phyloP scores from a whole-genome alignment of 1,284 basidiomycete genomes.

The Leccinum angustisporum region DNA sequence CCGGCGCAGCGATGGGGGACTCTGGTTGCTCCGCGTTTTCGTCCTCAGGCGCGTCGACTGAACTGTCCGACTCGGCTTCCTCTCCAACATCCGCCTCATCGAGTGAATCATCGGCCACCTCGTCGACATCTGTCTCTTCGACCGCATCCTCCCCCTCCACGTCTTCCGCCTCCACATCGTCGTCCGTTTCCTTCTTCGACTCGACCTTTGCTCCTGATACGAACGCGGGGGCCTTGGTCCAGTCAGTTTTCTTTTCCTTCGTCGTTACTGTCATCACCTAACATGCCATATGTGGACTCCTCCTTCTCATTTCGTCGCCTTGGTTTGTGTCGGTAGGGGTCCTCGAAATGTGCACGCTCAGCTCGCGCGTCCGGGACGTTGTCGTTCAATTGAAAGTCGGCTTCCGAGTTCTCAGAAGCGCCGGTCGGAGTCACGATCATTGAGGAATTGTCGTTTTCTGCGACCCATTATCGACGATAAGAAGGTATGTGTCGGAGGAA shows the following conservation, averaged over 20 bases:
- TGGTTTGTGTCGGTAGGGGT: constrained; percentile 74
- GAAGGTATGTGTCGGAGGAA: no score
- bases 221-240: constrained; percentile 81
- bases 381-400: constrained; percentile 45
- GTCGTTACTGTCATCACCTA: constrained; percentile 75
- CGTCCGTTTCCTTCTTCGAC: constrained; percentile 34
- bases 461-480: constrained; percentile 65
- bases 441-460: constrained; percentile 76
- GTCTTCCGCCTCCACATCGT: constrained; percentile 39
- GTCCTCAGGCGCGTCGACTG: constrained; percentile 35
- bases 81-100: constrained; percentile 11
- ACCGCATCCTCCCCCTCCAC: constrained; percentile 37
- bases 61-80: constrained; percentile 38
- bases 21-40: constrained; percentile 50
- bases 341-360: constrained; percentile 77
- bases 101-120: constrained; percentile 47
- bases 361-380: constrained; percentile 73
- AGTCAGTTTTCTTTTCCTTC: constrained; percentile 54
- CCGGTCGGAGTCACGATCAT: constrained; percentile 70
- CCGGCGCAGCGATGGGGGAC: constrained; percentile 30
- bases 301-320: constrained; percentile 69
- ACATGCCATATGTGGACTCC: constrained; percentile 81
- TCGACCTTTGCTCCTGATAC: constrained; percentile 58
- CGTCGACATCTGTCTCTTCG: constrained; percentile 39
- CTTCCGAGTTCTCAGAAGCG: constrained; percentile 58